Evolutionary conservation across 805 yeast species (phyloP), one percentile per base, ranked within the genome.

Genomic region (Wickerhamomyces pijperi): DNA sequence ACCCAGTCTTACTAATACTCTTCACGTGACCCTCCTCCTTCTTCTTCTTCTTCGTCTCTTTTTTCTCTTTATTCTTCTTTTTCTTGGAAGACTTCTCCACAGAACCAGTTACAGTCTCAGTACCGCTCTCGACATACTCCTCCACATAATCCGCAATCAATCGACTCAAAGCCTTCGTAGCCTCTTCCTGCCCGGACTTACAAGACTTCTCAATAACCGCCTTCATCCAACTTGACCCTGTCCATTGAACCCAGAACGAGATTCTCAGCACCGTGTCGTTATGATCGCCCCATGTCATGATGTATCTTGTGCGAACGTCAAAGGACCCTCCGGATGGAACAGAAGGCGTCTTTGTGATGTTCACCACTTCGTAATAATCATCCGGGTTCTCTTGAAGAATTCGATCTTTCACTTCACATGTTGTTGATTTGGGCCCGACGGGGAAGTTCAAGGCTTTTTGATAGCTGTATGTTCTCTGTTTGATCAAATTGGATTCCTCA

Each of bases 261-360:
- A 82, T 59, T 34, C 62, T 63, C 32, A 92, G 49, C 36, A 66
- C 62, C 4, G 95, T 80, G 19, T 63, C 56, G 50, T 80, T 83
- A 21, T 67, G 58, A 8, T 64, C 66, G 1, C 68, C 86, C 97
- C 98, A 92, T 3, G 80, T 68, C 40, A 86, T 60, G 35, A 78
- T 64, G 50, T 77, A 82, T 43, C 82, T 67, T 0, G 95, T 84
- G 45, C 76, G 69, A 2, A 87, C 87, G 25, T 72, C 67, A 56
- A 92, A 92, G 1, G 83, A 71, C 34, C 70, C 70, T 4, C 99
- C 99, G 50, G 88, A 82, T 1, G 99, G 98, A 14, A 92, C 97
- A 53, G 86, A 92, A 0, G 98, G 99, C 0, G 98, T 88, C 32
- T 63, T 65, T 0, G 90, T 76, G 2, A 73, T 65, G 33, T 78